phyloP scores from a whole-genome alignment of 495 filamentous ascomycete species.

The Xylaria grammica region DNA sequence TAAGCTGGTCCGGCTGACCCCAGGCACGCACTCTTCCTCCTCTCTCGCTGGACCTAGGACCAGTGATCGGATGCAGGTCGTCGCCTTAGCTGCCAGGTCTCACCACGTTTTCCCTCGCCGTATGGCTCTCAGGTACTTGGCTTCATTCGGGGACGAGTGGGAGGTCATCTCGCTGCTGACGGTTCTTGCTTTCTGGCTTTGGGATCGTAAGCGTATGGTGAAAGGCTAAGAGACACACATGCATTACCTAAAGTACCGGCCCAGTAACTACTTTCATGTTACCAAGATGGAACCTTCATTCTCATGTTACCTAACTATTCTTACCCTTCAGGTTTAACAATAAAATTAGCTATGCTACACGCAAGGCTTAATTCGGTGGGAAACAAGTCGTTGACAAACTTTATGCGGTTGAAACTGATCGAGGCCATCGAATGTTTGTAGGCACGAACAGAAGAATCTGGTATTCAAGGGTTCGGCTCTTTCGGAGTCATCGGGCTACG shows the following conservation, averaged over 20 bases:
- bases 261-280: background rate
- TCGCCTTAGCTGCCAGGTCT: conserved; percentile 18
- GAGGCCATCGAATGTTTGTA: background rate
- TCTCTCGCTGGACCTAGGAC: background rate
- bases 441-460: background rate
- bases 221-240: conserved; percentile 16
- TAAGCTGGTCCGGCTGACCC: conserved; percentile 15
- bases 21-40: background rate
- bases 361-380: background rate
- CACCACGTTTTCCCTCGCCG: background rate
- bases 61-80: conserved; percentile 14
- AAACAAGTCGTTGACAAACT: background rate
- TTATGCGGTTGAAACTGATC: background rate
- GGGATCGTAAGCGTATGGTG: conserved; percentile 18
- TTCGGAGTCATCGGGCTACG: background rate
- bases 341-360: conserved; percentile 1
- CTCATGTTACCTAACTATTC: conserved; percentile 16
- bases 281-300: conserved; percentile 6
- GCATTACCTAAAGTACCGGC: conserved; percentile 10
- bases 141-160: conserved; percentile 23
- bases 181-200: conserved; percentile 18
- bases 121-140: conserved; percentile 8
- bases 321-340: conserved; percentile 3
- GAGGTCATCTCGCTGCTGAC: conserved; percentile 18
- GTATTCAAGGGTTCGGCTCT: background rate